Base-by-base conservation (phyloP, 805 yeast genomes). In the Saccharomyces eubayanus region DNA sequence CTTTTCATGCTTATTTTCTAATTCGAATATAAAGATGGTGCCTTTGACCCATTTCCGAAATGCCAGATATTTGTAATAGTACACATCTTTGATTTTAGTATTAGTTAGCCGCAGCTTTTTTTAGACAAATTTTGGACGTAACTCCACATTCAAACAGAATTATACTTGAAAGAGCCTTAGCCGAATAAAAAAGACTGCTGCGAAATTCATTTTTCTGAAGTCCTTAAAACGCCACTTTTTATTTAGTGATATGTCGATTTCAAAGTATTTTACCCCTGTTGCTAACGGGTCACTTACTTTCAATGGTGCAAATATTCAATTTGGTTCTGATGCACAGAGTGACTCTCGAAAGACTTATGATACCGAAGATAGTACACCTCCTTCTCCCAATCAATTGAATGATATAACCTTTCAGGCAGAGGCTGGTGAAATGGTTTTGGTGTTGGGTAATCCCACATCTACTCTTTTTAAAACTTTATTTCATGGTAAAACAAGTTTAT, bases 391-490 rank as follows among this genome's bases (percentile, higher is more conserved):
- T 28, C n/a, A 41, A 27, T 10, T 57, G 12, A 48, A 58, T 49
- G 65, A 64, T 47, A 20, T 64, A 24, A 60, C 64, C 10, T 61
- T 63, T 36, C 55, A 55, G 47, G 67, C 62, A 4, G 57, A 59
- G 9, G 56, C 57, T 47, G 68, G 68, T 50, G 69, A 65, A 58
- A 58, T 63, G 54, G 61, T 64, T 8, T 52, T 65, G 31, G 66
- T 64, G 11, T 52, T 65, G 47, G 68, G 68, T 50, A 56, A 57
- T 10, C 63, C 65, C 31, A 56, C 66, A 16, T 65, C 69, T 14
- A 55, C 58, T 6, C 50, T 65, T 43, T 60, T 65, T 28, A 58
- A 62, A 47, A 53, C 65, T 14, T 53, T 63, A 14, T 62, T 62
- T 16, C 62, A 58, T 41, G 61, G 58, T 36, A 53, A 59, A 31